These are phyloP conservation scores for Fraxinus albicans DNA, from an alignment of 305 asterid species.

Conservation along the genomic window DNA sequence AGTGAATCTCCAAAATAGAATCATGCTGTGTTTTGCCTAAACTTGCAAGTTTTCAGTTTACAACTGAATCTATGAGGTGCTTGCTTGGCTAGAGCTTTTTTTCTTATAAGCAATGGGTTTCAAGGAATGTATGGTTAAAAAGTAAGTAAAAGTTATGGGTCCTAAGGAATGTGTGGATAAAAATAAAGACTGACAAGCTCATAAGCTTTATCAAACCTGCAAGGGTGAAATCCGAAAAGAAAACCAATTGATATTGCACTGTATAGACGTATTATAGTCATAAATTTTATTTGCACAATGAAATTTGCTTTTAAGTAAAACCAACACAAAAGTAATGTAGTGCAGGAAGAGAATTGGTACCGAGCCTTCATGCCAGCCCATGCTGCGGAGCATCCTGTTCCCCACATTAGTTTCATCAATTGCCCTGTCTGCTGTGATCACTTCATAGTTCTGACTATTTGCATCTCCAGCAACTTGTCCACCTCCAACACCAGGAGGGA, in stretches of 20 bases:
- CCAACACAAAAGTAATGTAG: slow-evolving; percentile 22
- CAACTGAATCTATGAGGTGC: not conserved
- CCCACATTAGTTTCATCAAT: slow-evolving; percentile 95
- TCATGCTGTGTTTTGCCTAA: not conserved
- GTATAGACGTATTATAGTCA: not conserved
- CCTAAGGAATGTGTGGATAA: not conserved
- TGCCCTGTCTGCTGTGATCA: slow-evolving; percentile 85
- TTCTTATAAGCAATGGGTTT: not conserved
- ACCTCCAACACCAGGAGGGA: slow-evolving; percentile 99
- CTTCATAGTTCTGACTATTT: slow-evolving; percentile 70
- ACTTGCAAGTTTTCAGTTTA: not conserved
- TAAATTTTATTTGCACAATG: slow-evolving; percentile 7
- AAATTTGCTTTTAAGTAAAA: not conserved
- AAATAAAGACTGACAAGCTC: not conserved
- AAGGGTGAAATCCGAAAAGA: not conserved
- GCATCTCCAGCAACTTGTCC: slow-evolving; percentile 76
- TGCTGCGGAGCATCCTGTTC: slow-evolving; percentile 96
- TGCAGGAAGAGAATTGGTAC: slow-evolving; percentile 70
- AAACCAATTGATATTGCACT: not conserved
- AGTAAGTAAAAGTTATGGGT: not conserved
- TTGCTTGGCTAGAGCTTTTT: not conserved
- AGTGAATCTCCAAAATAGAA: slow-evolving; percentile 26
- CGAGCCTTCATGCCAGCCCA: slow-evolving; percentile 99
- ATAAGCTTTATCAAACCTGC: not conserved
- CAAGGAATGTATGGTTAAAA: not conserved